phyloP scores from a whole-genome alignment of 106 monocot genomes.

The Allium sativum region DNA sequence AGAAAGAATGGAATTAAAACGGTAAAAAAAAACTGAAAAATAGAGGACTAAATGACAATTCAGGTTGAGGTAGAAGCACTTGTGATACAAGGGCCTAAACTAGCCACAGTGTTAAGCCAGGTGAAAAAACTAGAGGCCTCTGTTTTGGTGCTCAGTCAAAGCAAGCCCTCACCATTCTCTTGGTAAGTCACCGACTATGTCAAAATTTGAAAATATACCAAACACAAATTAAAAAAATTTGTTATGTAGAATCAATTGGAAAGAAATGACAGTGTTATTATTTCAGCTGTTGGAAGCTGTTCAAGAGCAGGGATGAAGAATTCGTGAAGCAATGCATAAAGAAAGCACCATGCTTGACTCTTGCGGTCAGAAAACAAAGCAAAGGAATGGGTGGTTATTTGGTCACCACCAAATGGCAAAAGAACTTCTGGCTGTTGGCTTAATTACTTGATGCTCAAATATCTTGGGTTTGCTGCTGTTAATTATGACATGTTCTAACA shows the following conservation, averaged over 20 bases:
- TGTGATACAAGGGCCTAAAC: slow-evolving; percentile 64
- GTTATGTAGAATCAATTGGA: too few species aligned
- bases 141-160: slow-evolving; percentile 45
- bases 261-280: too few species aligned
- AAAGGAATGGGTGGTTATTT: slow-evolving; percentile 50
- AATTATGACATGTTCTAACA: too few species aligned
- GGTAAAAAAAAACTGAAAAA: background rate
- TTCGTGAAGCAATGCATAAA: slow-evolving; percentile 69
- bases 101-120: slow-evolving; percentile 50
- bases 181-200: slow-evolving; percentile 23
- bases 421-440: slow-evolving; percentile 4
- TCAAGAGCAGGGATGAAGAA: slow-evolving; percentile 26
- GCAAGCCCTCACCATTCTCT: slow-evolving; percentile 42
- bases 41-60: background rate
- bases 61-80: slow-evolving; percentile 91
- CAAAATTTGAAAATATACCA: too few species aligned
- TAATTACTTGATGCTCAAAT: background rate
- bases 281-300: slow-evolving; percentile 14
- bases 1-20: background rate
- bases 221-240: too few species aligned
- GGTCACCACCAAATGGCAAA: slow-evolving; percentile 62
- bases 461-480: too few species aligned
- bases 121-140: slow-evolving; percentile 57
- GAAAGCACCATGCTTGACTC: slow-evolving; percentile 38
- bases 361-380: slow-evolving; percentile 61